Evolutionary conservation across 1,284 basidiomycete species (phyloP), one percentile per base, ranked within the genome.

Genomic region (Sporisorium reilianum): DNA sequence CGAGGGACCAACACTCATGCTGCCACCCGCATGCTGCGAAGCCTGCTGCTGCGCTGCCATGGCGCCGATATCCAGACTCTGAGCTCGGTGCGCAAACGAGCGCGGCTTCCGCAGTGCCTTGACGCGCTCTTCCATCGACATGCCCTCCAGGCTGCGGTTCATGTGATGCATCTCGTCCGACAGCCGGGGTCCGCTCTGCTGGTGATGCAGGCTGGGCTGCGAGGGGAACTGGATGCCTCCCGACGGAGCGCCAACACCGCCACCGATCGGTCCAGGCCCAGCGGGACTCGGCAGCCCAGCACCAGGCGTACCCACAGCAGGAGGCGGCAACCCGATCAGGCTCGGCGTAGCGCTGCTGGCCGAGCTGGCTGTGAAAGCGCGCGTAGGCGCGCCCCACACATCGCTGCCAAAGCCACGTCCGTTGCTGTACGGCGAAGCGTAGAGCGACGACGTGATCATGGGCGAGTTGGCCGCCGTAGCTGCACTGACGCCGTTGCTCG

Each of bases 371-470:
- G 64, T 56, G 45, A 75, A 68, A 14, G 60, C 61, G 8, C 76
- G 74, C n/a, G 73, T 65, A 10, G 80, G 81, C 16, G 78, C 72
- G 11, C 80, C 81, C 81, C 81, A 83, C 2, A 83, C 80, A 30
- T 82, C 79, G 51, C 79, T 80, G 57, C 70, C 77, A 52, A 80
- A 61, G 20, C 75, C 63, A 41, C 73, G 61, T 41, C 71, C 71
- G 42, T 80, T 63, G 57, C 75, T 61, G 62, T 74, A 80, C 40
- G 81, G 77, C 61, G 80, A 79, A 25, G 82, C 62, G 51, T 83
- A 83, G 38, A 83, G 76, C 11, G 78, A 68, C 36, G 82, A 81
- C 5, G 75, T 52, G 40, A 68, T 64, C 48, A 80, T 62, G 10
- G 79, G 71, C 48, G 77, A 80, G 54, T 78, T 78, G 38, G 70